Evolutionary conservation across 1,284 basidiomycete genomes (phyloP), one percentile per base, ranked within the genome.

Genomic region (Tilletia indica): DNA sequence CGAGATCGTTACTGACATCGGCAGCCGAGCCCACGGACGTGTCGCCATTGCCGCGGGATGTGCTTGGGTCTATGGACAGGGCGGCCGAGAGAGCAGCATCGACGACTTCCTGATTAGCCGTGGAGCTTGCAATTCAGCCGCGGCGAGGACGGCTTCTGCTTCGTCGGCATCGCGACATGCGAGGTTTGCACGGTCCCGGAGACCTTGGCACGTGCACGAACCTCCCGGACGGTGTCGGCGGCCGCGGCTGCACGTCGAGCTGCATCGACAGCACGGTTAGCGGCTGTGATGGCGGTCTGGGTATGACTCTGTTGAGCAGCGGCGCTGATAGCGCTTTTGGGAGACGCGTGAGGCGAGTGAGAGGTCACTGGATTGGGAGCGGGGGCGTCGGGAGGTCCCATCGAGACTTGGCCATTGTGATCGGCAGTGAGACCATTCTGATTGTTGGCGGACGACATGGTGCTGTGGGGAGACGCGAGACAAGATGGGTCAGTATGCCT

Each of bases 1-100:
- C 58, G 21, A 63, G 58, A 63, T 63, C 58, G 25, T 54, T 54
- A n/a, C 51, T 54, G n/a, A 54, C 51, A 54, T 54, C 51, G n/a
- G 51, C 51, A n/a, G 51, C 51, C 8, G 51, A 54, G 51, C n/a
- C 19, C n/a, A 36, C 58, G 16, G 58, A 63, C 8, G 16, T 25
- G 34, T 63, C 58, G 25, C 25, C 58, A 14, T 8, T 14, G 51
- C 51, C 51, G 19, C 58, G 21, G 4, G 58, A 25, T 31, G 58
- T 63, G 6, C 58, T 19, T 5, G 58, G 58, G 4, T 63, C 58
- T 16, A 63, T 63, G 58, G 36, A n/a, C 12, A 63, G 58, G 19
- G 58, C 58, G 36, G 58, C 58, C 14, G 58, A 63, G 12, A 63
- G 58, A 9, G 58, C 58, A 9, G 58, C 58, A 36, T 63, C 58